phyloP scores from a whole-genome alignment of 257 asterid species.

The Fraxinus quadrangulata region DNA sequence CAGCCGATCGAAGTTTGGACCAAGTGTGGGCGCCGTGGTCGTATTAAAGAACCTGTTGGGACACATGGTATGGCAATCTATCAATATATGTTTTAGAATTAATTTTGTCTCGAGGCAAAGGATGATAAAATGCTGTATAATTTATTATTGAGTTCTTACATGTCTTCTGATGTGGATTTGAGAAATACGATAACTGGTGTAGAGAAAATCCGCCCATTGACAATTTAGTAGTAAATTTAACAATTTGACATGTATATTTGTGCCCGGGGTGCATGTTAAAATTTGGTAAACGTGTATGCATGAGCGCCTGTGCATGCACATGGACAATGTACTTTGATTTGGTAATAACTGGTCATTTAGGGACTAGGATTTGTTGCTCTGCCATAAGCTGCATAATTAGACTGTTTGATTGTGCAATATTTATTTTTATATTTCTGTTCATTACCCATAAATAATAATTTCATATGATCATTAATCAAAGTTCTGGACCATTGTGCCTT shows the following conservation, averaged over 20 bases:
- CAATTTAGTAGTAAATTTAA: not conserved
- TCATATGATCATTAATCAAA: not conserved
- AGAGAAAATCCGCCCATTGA: not conserved
- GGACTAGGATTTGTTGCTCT: not conserved
- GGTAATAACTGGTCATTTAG: not conserved
- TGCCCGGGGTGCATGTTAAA: not conserved
- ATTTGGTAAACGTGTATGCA: not conserved
- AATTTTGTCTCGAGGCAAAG: not conserved
- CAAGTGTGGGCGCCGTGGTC: constrained; percentile 93
- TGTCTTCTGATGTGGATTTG: too few relatives aligned
- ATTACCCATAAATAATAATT: not conserved
- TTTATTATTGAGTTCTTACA: too few relatives aligned
- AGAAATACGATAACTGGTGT: too few relatives aligned
- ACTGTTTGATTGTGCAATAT: not conserved
- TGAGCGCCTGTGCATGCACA: not conserved
- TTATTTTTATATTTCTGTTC: not conserved
- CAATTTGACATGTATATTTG: not conserved
- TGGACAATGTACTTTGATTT: not conserved
- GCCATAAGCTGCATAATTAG: not conserved
- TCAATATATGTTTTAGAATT: not conserved
- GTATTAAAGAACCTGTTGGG: constrained; percentile 95
- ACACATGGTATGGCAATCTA: constrained; percentile 73
- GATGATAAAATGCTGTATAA: not conserved
- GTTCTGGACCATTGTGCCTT: not conserved
- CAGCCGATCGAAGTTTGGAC: constrained; percentile 96